Percentiles rank a stretch among this genome's conserved stretches.
These are phyloP conservation scores for Talaromyces sp. DNA, from an alignment of 2,329 filamentous ascomycete species.

Conservation along the genomic window DNA sequence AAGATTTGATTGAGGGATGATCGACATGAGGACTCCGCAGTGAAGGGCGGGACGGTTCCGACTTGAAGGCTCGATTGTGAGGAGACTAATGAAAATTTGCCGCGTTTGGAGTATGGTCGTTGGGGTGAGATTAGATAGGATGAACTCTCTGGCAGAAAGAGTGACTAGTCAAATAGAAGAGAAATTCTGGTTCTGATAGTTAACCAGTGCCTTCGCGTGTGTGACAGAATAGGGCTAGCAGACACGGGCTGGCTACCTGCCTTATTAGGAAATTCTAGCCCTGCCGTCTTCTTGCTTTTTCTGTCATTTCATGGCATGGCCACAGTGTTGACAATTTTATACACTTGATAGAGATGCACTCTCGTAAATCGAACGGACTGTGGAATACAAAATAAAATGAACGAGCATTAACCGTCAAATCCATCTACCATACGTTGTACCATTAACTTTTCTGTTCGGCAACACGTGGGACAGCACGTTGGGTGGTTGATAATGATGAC, in stretches of 20 bases:
- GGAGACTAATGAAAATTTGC: background rate
- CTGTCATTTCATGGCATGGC: background rate
- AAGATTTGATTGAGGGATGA: conserved; percentile 1
- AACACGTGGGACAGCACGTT: background rate
- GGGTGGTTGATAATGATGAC: background rate
- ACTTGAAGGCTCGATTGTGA: background rate
- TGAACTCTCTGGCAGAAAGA: background rate
- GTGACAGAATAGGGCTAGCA: background rate
- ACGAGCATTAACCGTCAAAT: background rate
- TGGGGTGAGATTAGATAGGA: background rate
- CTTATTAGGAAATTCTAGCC: background rate
- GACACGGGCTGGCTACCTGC: background rate
- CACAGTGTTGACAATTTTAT: background rate
- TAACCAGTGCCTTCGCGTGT: background rate
- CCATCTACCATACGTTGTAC: background rate
- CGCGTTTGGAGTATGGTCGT: background rate
- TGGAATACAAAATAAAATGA: background rate
- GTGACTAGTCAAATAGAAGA: background rate
- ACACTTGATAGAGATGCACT: background rate
- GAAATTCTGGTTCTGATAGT: background rate
- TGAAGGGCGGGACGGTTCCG: background rate
- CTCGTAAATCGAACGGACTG: too few relatives aligned
- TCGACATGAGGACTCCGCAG: conserved; percentile 4
- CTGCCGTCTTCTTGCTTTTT: background rate
- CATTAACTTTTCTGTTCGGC: background rate